Base-by-base conservation (phyloP, 2,329 filamentous ascomycete species). In the Trichophyton rubrum region DNA sequence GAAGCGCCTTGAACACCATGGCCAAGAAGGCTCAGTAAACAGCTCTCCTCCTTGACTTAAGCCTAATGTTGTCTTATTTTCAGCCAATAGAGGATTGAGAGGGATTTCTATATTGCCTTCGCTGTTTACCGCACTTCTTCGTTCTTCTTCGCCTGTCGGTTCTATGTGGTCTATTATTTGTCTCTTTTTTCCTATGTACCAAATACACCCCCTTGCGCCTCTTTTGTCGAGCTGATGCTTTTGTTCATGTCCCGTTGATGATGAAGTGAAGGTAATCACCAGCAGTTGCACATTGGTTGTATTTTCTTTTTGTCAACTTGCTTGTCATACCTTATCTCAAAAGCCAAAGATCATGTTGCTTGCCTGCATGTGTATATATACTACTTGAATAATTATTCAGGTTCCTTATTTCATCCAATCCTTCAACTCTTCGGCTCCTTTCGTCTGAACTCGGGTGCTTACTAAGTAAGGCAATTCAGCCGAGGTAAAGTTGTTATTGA, bases 1-100 rank as follows among this genome's bases (percentile, higher is more conserved):
- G 93, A 67, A 91, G 87, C 72, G 93, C 93, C 60, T 82, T 99
- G 67, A 99, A 99, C 85, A 96, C 91, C 69, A 99, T 99, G 92
- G 91, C 92, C 68, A 95, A 93, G 85, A 72, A 74, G 64, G 57
- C 61, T 40, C 60, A 63, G 49, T 63, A 61, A 59, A 62, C 35
- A 51, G 33, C 8, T 11, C 17, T 11, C 4, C 9, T 24, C 22
- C 22, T 27, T n/a, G 13, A n/a, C 22, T 51, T 27, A 53, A 33
- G 5, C 24, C 49, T 53, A 53, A 33, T 53, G n/a, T 43, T 43
- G 49, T 30, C 49, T 53, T 53, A 13, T 30, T 53, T 53, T n/a
- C 13, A 24, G 49, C 27, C 49, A 33, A 53, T 53, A 53, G 49
- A 53, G 49, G 49, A 53, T 53, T 53, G 22, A 27, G 24, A 30